phyloP scores from a whole-genome alignment of 2,329 filamentous ascomycete genomes.

The Trichoderma pleuroti region DNA sequence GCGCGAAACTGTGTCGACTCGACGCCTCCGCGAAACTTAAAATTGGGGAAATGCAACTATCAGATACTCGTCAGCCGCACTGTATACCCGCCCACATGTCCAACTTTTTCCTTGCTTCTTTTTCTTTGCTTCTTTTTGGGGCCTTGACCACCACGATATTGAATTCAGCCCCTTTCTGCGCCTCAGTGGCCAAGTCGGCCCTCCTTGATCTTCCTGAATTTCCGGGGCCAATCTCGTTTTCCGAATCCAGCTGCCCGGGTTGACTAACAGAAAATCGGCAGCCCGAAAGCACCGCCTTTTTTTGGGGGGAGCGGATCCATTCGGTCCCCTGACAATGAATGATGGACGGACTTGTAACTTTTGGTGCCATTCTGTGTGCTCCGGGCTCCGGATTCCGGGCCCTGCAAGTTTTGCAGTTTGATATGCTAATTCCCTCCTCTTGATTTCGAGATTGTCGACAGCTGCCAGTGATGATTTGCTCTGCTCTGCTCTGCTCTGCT shows the following conservation, averaged over 20 bases:
- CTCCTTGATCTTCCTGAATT: constrained; percentile 10
- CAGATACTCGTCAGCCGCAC: neutral
- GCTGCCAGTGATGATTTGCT: neutral
- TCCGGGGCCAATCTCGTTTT: constrained; percentile 13
- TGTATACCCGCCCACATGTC: neutral
- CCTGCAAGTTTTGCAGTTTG: neutral
- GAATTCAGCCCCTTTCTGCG: constrained; percentile 9
- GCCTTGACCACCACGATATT: neutral
- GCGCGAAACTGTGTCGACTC: neutral
- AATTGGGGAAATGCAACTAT: constrained; percentile 3
- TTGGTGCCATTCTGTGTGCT: neutral
- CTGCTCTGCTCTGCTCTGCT: neutral
- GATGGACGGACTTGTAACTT: neutral
- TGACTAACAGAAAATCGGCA: neutral
- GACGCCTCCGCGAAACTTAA: neutral
- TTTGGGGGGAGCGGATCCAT: constrained; percentile 1
- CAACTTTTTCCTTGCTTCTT: neutral
- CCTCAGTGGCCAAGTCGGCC: neutral
- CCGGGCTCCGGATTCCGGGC: neutral
- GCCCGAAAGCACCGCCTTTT: constrained; percentile 5
- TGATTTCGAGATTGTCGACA: neutral
- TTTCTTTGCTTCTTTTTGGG: neutral
- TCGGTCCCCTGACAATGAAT: constrained; percentile 4
- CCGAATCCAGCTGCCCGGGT: neutral
- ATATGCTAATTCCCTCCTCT: neutral